A percentile compares a stretch with the other conserved stretches of the same genome.
These are phyloP conservation scores for Phialemoniopsis sp. DNA, from an alignment of 2,329 filamentous ascomycete genomes.

Conservation along the genomic window DNA sequence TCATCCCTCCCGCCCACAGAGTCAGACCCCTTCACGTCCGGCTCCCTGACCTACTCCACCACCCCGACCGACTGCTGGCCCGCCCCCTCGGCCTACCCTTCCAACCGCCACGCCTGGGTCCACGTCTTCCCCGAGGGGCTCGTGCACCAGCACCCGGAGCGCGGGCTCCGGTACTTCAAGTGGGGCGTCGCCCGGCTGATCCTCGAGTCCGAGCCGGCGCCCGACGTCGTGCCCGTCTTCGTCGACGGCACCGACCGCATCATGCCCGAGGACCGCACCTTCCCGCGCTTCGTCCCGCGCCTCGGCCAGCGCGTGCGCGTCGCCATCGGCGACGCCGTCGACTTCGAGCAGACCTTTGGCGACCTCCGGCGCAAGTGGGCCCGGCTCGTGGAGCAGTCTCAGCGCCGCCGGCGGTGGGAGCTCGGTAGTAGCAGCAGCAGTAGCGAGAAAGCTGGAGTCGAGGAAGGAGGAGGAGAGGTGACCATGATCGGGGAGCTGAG, in stretches of 20 bases:
- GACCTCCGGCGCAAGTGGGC: slow-evolving; percentile 74
- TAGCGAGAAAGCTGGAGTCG: neutral
- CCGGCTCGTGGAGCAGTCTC: slow-evolving; percentile 53
- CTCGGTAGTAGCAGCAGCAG: slow-evolving; percentile 11
- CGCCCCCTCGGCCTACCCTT: slow-evolving; percentile 67
- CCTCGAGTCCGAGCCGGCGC: slow-evolving; percentile 81
- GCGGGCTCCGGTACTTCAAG: slow-evolving; percentile 92
- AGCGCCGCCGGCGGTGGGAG: slow-evolving; percentile 28
- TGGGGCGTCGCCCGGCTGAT: slow-evolving; percentile 93
- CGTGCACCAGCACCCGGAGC: slow-evolving; percentile 79
- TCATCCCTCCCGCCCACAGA: slow-evolving; percentile 5
- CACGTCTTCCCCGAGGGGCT: slow-evolving; percentile 96
- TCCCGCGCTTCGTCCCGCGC: slow-evolving; percentile 77
- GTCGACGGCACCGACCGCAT: slow-evolving; percentile 84
- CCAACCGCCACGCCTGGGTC: slow-evolving; percentile 75
- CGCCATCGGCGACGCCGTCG: slow-evolving; percentile 74
- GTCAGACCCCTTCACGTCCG: slow-evolving; percentile 46
- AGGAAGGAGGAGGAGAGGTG: slow-evolving; percentile 21
- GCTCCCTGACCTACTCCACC: slow-evolving; percentile 55
- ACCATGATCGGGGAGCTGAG: slow-evolving; percentile 34
- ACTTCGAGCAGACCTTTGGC: slow-evolving; percentile 71
- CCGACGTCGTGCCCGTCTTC: slow-evolving; percentile 90
- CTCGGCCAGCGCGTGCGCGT: slow-evolving; percentile 66
- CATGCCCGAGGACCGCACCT: slow-evolving; percentile 80
- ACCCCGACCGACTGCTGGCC: slow-evolving; percentile 61